Conservation (phyloP, 352 stramenopile genomes). For the Pythium rhizo-oryzae region DNA sequence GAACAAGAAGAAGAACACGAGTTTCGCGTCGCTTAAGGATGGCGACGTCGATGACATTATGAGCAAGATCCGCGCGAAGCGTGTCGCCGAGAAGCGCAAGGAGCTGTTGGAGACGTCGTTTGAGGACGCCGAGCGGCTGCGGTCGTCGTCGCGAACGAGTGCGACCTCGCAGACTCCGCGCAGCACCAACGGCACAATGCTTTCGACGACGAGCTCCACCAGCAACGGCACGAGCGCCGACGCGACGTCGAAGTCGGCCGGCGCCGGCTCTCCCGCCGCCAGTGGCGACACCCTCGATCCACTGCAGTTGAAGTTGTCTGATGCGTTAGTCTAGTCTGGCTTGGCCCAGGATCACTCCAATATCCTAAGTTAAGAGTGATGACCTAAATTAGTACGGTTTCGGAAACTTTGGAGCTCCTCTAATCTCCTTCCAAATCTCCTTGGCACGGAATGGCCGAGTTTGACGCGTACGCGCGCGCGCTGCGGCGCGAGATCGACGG, state of each 20-base stretch:
- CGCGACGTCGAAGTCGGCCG: neutral
- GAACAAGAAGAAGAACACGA: slow-evolving; percentile 75
- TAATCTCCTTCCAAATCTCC: neutral
- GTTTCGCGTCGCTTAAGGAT: slow-evolving; percentile 73
- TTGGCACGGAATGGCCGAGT: slow-evolving; percentile 12
- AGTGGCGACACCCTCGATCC: slow-evolving; percentile 1
- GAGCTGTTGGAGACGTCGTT: slow-evolving; percentile 50
- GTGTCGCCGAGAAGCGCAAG: slow-evolving; percentile 71
- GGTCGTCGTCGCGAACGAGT: slow-evolving; percentile 24
- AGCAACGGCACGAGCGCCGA: neutral
- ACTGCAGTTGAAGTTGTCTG: slow-evolving; percentile 26
- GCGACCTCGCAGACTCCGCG: slow-evolving; percentile 21
- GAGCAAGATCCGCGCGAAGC: slow-evolving; percentile 82
- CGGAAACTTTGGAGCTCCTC: neutral
- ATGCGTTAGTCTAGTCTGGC: slow-evolving; percentile 19
- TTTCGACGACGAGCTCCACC: neutral
- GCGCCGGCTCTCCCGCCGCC: too few species aligned
- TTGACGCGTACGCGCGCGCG: slow-evolving; percentile 12
- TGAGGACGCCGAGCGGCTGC: slow-evolving; percentile 23
- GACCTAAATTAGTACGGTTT: slow-evolving; percentile 12
- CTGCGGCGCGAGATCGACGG: slow-evolving; percentile 13
- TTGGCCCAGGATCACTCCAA: neutral
- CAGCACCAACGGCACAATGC: slow-evolving; percentile 16
- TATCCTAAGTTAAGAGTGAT: slow-evolving; percentile 21
- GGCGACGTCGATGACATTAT: slow-evolving; percentile 85